Evolutionary conservation across 2,329 filamentous ascomycete species (phyloP).

Genomic region (Cercospora berteroae): DNA sequence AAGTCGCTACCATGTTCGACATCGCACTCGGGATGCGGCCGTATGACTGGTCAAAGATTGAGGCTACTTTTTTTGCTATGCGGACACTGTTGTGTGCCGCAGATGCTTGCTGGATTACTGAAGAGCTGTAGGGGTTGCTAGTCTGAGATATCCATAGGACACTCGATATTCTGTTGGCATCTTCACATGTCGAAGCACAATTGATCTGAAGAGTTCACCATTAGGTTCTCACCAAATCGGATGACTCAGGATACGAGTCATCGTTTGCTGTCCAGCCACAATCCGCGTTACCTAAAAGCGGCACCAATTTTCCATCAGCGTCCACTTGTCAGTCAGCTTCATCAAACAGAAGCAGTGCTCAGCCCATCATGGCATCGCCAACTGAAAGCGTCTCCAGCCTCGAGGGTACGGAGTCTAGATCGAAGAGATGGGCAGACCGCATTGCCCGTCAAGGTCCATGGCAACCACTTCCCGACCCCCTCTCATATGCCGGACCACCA

Average conservation of each 20-base stretch:
- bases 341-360: neutral
- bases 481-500: slow-evolving; percentile 35
- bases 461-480: slow-evolving; percentile 35
- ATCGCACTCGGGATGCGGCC: neutral
- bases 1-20: neutral
- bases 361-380: neutral
- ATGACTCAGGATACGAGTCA: neutral
- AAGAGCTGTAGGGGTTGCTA: neutral
- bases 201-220: neutral
- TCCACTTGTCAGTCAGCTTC: neutral
- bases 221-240: neutral
- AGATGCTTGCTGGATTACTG: neutral
- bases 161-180: too few relatives aligned
- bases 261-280: neutral
- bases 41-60: neutral
- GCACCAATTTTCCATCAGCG: neutral
- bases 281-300: neutral
- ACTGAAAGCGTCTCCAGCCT: neutral
- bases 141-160: too few relatives aligned
- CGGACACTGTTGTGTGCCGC: neutral
- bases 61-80: neutral
- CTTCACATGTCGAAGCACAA: neutral
- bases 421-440: slow-evolving; percentile 31
- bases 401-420: neutral
- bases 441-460: slow-evolving; percentile 39